These are phyloP conservation scores for Exidia glandulosa DNA, from an alignment of 768 basidiomycete genomes.

Conservation along the genomic window DNA sequence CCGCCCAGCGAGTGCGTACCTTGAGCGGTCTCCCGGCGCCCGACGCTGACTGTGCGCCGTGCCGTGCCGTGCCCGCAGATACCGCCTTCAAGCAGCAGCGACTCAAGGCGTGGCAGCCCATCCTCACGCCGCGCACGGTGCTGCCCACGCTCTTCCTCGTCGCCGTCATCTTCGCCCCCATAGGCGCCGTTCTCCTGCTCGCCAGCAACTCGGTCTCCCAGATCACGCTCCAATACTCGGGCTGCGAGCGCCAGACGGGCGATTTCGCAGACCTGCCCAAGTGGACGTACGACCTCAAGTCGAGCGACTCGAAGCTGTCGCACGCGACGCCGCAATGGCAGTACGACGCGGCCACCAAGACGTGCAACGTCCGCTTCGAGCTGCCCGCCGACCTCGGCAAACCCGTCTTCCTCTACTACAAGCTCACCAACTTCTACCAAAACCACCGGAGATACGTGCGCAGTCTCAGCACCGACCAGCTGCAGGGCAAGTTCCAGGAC, in stretches of 20 bases:
- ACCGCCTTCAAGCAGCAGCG: conserved; percentile 99
- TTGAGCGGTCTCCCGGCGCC: not conserved
- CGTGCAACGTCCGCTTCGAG: conserved; percentile 75
- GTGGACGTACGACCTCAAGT: conserved; percentile 50
- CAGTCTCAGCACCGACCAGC: conserved; percentile 74
- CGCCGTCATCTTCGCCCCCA: conserved; percentile 89
- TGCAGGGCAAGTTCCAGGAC: conserved; percentile 59
- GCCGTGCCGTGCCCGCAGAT: conserved; percentile 36
- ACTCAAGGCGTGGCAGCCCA: conserved; percentile 99
- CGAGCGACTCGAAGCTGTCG: conserved; percentile 40
- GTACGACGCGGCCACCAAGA: conserved; percentile 49
- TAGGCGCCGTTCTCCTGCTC: conserved; percentile 92
- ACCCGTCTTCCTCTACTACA: conserved; percentile 90
- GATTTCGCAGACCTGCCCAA: conserved; percentile 37
- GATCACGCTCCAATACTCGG: conserved; percentile 91
- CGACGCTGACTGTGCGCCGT: not conserved
- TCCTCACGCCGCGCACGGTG: conserved; percentile 94
- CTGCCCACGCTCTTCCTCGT: conserved; percentile 93
- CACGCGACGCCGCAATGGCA: conserved; percentile 57
- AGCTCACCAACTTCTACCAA: conserved; percentile 92
- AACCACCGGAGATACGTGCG: conserved; percentile 98
- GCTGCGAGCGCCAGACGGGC: conserved; percentile 63
- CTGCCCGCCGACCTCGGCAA: conserved; percentile 65
- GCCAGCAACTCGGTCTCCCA: conserved; percentile 77
- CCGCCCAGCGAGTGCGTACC: conserved; percentile 65